A percentile compares a stretch with the other conserved stretches of the same genome.
Conservation (phyloP, 495 filamentous ascomycete species). For the Aspergillus wentii region DNA sequence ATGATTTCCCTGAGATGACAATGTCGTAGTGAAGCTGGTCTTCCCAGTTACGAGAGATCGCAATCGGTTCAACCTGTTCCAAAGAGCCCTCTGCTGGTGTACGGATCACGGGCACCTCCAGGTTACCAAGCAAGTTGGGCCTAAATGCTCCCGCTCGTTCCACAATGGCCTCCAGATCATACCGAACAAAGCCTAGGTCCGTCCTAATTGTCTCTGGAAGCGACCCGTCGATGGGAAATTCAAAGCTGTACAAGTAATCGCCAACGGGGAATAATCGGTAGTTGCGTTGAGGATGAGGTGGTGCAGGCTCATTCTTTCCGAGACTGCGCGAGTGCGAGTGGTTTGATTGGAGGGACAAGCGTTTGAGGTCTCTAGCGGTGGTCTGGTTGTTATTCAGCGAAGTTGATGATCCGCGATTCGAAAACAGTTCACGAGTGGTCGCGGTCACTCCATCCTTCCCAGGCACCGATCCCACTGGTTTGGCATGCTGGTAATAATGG, state of each 20-base stretch:
- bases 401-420: constrained; percentile 33
- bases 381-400: constrained; percentile 28
- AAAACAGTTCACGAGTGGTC: constrained; percentile 37
- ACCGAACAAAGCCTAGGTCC: constrained; percentile 82
- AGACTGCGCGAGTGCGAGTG: constrained; percentile 79
- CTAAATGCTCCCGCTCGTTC: constrained; percentile 92
- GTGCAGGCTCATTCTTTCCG: constrained; percentile 66
- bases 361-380: constrained; percentile 47
- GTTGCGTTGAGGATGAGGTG: constrained; percentile 73
- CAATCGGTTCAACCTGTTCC: constrained; percentile 93
- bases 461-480: constrained; percentile 36
- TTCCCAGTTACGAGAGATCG: constrained; percentile 95
- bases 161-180: constrained; percentile 82
- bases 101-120: constrained; percentile 83
- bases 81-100: constrained; percentile 87
- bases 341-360: constrained; percentile 72
- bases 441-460: constrained; percentile 41
- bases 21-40: constrained; percentile 99
- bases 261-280: constrained; percentile 88
- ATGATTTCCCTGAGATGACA: constrained; percentile 97
- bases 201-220: constrained; percentile 89
- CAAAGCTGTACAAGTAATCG: constrained; percentile 91
- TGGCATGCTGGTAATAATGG: constrained; percentile 40
- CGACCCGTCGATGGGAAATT: constrained; percentile 88
- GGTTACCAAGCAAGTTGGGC: constrained; percentile 76